phyloP scores from a whole-genome alignment of 176 grass and related monocot species.

The Ananas comosus region DNA sequence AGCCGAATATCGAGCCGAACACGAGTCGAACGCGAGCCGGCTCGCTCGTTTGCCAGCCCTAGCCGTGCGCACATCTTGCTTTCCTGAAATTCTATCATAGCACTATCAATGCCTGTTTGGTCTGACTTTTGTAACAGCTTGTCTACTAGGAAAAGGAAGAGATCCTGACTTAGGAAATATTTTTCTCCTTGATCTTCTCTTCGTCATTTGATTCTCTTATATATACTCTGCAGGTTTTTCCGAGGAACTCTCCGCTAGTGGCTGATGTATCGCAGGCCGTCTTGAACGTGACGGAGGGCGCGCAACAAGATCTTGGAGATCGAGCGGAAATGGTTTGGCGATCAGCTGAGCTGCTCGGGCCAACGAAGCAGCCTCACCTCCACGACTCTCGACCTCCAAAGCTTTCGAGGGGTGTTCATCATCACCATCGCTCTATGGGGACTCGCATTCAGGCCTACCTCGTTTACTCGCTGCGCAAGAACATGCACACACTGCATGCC shows the following conservation, averaged over 20 bases:
- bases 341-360: neutral
- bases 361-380: constrained; percentile 1
- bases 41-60: too few species aligned
- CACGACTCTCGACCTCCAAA: constrained; percentile 22
- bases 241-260: constrained; percentile 31
- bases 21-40: too few species aligned
- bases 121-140: too few species aligned
- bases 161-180: too few species aligned
- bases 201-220: neutral
- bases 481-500: neutral
- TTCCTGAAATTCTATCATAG: neutral
- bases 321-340: constrained; percentile 31
- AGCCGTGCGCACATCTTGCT: neutral
- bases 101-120: too few species aligned
- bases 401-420: constrained; percentile 48
- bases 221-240: constrained; percentile 31
- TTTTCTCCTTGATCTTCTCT: too few species aligned
- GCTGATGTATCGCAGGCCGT: constrained; percentile 42
- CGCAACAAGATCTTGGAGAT: constrained; percentile 5
- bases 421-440: constrained; percentile 31
- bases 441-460: constrained; percentile 24
- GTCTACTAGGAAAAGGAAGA: too few species aligned
- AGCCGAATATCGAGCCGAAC: too few species aligned
- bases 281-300: constrained; percentile 37
- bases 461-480: neutral